phyloP scores from a whole-genome alignment of 805 yeast species.

The Cyberlindnera sargentensis region DNA sequence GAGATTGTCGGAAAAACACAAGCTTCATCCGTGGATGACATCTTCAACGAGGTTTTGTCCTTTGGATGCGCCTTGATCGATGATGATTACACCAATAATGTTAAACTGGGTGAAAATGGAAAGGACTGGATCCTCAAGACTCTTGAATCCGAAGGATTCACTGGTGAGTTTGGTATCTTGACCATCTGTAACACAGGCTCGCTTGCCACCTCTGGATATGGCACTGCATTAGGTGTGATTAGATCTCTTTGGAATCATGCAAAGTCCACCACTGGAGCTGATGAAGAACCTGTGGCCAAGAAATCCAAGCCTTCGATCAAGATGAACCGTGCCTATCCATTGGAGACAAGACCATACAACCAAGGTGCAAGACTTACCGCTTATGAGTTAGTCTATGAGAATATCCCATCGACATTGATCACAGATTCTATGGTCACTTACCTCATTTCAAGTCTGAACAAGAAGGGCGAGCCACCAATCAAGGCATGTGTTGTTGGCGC shows the following conservation, averaged over 20 bases:
- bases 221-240: slow-evolving; percentile 91
- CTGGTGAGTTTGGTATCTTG: slow-evolving; percentile 69
- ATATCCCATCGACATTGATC: slow-evolving; percentile 80
- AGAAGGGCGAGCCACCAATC: slow-evolving; percentile 48
- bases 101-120: slow-evolving; percentile 75
- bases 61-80: slow-evolving; percentile 54
- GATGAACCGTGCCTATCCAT: slow-evolving; percentile 70
- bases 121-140: slow-evolving; percentile 51
- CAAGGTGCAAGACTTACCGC: slow-evolving; percentile 95
- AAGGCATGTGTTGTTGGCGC: slow-evolving; percentile 83
- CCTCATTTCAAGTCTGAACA: slow-evolving; percentile 40
- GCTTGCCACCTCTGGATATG: slow-evolving; percentile 94
- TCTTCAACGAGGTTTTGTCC: slow-evolving; percentile 29
- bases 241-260: slow-evolving; percentile 56
- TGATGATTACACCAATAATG: slow-evolving; percentile 75
- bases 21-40: slow-evolving; percentile 18
- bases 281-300: slow-evolving; percentile 22
- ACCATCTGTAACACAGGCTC: slow-evolving; percentile 97
- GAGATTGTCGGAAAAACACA: slow-evolving; percentile 25
- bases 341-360: slow-evolving; percentile 94
- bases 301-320: slow-evolving; percentile 32
- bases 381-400: slow-evolving; percentile 78
- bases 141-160: slow-evolving; percentile 39
- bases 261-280: slow-evolving; percentile 7
- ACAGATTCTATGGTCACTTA: slow-evolving; percentile 92